phyloP scores from a whole-genome alignment of 139 green algal species.

The Chlorella sorokiniana region DNA sequence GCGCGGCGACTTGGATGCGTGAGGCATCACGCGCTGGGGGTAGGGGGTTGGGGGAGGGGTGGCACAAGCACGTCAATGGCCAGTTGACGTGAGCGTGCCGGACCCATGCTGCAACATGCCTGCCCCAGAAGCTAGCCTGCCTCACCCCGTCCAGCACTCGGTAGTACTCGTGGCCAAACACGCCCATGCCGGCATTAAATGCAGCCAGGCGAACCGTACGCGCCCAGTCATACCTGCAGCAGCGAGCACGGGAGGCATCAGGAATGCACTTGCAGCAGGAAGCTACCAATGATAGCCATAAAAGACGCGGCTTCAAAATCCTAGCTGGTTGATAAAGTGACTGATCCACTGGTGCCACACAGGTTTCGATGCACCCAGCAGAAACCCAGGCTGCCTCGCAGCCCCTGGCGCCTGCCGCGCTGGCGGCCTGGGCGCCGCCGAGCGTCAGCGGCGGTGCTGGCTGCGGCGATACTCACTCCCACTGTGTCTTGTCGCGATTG shows the following conservation, averaged over 20 bases:
- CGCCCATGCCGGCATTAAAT: conserved; percentile 35
- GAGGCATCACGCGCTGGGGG: conserved; percentile 34
- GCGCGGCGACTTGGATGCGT: conserved; percentile 36
- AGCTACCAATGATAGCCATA: background rate
- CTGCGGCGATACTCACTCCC: conserved; percentile 10
- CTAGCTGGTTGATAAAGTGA: too few species aligned
- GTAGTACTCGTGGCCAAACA: conserved; percentile 48
- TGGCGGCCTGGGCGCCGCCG: too few species aligned
- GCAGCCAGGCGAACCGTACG: conserved; percentile 34
- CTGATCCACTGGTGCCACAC: too few species aligned
- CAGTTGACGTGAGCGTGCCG: background rate
- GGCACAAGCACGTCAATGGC: background rate
- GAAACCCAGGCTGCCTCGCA: too few species aligned
- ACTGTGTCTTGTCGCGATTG: background rate
- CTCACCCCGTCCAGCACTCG: conserved; percentile 35
- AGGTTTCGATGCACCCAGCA: too few species aligned
- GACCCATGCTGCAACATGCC: too few species aligned
- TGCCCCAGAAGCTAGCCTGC: too few species aligned
- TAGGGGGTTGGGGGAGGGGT: background rate
- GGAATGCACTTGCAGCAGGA: background rate
- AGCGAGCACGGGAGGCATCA: background rate
- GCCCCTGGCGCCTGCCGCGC: background rate
- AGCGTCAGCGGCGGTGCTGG: background rate
- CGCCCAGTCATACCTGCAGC: conserved; percentile 33
- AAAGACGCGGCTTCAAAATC: too few species aligned